phyloP scores from a whole-genome alignment of 2,329 filamentous ascomycete species.

The Pseudogymnoascus sp. region DNA sequence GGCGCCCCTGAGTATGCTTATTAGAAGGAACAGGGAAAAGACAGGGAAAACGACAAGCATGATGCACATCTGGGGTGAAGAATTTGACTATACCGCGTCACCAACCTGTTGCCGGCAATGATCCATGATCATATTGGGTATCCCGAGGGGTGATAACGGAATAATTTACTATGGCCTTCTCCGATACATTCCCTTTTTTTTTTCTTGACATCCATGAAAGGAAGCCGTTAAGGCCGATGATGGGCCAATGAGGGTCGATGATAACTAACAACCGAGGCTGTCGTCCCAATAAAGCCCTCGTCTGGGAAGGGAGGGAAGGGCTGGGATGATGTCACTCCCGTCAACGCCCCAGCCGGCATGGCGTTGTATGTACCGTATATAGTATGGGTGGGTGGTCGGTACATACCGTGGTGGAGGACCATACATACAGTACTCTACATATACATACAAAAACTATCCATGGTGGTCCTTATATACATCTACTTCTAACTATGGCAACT shows the following conservation, averaged over 20 bases:
- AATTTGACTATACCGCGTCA: background rate
- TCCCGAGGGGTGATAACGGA: slow-evolving; percentile 1
- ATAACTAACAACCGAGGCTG: background rate
- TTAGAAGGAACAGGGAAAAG: background rate
- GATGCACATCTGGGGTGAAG: background rate
- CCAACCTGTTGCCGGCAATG: background rate
- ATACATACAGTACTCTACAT: too few relatives aligned
- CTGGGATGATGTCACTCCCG: slow-evolving; percentile 3
- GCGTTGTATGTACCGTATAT: too few relatives aligned
- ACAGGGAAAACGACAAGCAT: background rate
- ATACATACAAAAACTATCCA: too few relatives aligned
- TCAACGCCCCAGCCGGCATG: background rate
- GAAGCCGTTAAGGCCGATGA: background rate
- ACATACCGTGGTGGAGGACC: too few relatives aligned
- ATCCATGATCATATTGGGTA: background rate
- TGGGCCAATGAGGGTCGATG: background rate
- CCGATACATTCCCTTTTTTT: background rate
- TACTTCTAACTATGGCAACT: too few relatives aligned
- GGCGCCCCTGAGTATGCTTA: background rate
- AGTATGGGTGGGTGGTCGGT: too few relatives aligned
- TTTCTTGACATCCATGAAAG: background rate
- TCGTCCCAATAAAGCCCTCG: slow-evolving; percentile 5
- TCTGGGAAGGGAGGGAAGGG: background rate
- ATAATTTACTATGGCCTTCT: background rate
- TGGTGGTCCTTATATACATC: background rate